Evolutionary conservation across 129 eudicot species (phyloP), one percentile per base, ranked within the genome.

Genomic region (Flaveria robusta): DNA sequence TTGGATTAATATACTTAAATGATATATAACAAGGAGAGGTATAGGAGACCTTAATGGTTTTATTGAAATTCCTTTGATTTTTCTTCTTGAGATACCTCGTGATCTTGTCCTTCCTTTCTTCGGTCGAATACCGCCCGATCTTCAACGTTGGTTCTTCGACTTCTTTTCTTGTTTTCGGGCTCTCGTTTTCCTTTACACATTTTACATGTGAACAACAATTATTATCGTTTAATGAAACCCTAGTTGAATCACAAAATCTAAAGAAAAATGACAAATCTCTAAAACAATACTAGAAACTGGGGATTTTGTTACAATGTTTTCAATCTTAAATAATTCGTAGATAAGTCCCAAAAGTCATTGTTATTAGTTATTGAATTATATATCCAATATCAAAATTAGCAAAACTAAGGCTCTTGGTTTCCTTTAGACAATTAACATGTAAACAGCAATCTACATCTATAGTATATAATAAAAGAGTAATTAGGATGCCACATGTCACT

Each of bases 61-160:
- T 93, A 77, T 87, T 89, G 81, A 93, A 93, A 75, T 93, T 93
- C 68, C 98, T 93, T 75, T 91, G 97, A 71, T 88, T 91, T 88
- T 96, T 84, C 81, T 93, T 93, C 84, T 91, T 93, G 26, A 93
- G 86, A 82, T 93, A 93, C 81, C 83, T 89, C 67, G 83, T 87
- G 77, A 93, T 93, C 87, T 90, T 88, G 54, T 88, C 90, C 82
- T 86, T 93, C 86, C 90, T 93, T 81, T 93, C 97, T 81, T 91
- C 97, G 19, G 76, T 83, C 0, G 98, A 88, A 64, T 90, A 93
- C 82, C 88, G 78, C 16, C 88, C 93, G 10, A 93, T 78, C 83
- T 88, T 93, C 75, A 83, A 66, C 6, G 79, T 73, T 6, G 85
- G 79, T 58, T 87, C 94, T 84, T 91, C 92, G 27, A 52, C 24